Conservation (phyloP, 164 flowering plant genomes). For the Dillenia suffruticosa region DNA sequence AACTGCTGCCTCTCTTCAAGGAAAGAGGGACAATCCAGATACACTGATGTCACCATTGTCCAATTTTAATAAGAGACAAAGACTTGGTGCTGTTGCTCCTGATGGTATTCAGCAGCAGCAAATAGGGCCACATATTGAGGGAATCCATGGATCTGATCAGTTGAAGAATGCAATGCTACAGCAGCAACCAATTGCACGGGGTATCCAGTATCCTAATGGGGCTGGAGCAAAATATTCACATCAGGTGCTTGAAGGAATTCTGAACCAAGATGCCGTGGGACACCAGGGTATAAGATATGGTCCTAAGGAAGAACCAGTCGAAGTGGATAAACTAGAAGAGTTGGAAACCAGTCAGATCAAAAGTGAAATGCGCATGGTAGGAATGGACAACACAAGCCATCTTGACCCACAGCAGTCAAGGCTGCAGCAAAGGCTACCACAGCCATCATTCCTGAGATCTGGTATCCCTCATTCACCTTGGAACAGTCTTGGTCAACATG, state of each 20-base stretch:
- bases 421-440: constrained; percentile 47
- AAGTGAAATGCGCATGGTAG: constrained; percentile 36
- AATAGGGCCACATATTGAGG: constrained; percentile 39
- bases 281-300: constrained; percentile 47
- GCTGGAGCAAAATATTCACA: constrained; percentile 52
- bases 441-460: constrained; percentile 51
- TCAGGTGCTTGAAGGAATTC: constrained; percentile 54
- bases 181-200: constrained; percentile 58
- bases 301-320: constrained; percentile 66
- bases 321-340: constrained; percentile 50
- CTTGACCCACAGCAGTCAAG: constrained; percentile 53
- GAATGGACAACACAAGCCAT: constrained; percentile 33
- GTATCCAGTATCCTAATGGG: constrained; percentile 47
- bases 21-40: constrained; percentile 70
- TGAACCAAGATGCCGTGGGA: constrained; percentile 55
- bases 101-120: constrained; percentile 58
- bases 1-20: constrained; percentile 35
- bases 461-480: constrained; percentile 49
- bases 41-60: constrained; percentile 48
- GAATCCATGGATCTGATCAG: constrained; percentile 54
- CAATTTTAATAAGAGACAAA: constrained; percentile 47
- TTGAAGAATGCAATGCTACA: constrained; percentile 62
- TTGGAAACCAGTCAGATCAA: constrained; percentile 34
- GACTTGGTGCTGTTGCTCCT: constrained; percentile 35
- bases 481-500: constrained; percentile 56